Conservation (phyloP, 345 rosid genomes). For the Dimocarpus longan region DNA sequence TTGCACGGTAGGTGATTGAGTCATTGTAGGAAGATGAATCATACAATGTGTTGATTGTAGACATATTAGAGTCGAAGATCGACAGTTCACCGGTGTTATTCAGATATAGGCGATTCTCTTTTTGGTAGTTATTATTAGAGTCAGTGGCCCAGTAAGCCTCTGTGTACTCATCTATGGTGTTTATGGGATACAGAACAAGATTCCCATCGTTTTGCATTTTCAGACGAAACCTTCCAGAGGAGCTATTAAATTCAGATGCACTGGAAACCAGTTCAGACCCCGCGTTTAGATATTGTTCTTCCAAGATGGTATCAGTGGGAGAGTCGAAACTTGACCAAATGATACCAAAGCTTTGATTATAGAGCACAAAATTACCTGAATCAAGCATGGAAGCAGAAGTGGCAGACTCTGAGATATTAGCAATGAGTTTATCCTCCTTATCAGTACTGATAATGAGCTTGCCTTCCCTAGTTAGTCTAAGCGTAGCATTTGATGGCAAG, state of each 20-base stretch:
- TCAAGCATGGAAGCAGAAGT: slow-evolving; percentile 40
- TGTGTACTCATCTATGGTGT: background rate
- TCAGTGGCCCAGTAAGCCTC: slow-evolving; percentile 17
- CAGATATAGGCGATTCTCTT: background rate
- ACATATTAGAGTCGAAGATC: background rate
- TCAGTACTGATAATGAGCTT: slow-evolving; percentile 14
- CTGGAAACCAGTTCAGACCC: slow-evolving; percentile 19
- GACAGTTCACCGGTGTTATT: background rate
- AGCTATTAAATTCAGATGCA: slow-evolving; percentile 9
- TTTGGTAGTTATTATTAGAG: background rate
- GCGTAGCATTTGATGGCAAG: background rate
- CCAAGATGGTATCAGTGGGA: slow-evolving; percentile 35
- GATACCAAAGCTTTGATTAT: background rate
- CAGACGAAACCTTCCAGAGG: slow-evolving; percentile 30
- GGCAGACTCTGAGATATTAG: background rate
- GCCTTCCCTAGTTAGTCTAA: slow-evolving; percentile 9
- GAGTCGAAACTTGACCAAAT: slow-evolving; percentile 34
- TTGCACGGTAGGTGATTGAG: background rate
- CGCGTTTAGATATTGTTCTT: slow-evolving; percentile 22
- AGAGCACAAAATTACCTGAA: slow-evolving; percentile 40
- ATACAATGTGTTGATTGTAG: background rate
- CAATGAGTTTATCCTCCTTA: background rate
- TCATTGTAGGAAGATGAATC: background rate
- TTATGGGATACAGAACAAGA: slow-evolving; percentile 34
- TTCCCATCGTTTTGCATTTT: slow-evolving; percentile 30